Evolutionary conservation across 768 basidiomycete genomes (phyloP).

Genomic region (Tulasnella sp.): DNA sequence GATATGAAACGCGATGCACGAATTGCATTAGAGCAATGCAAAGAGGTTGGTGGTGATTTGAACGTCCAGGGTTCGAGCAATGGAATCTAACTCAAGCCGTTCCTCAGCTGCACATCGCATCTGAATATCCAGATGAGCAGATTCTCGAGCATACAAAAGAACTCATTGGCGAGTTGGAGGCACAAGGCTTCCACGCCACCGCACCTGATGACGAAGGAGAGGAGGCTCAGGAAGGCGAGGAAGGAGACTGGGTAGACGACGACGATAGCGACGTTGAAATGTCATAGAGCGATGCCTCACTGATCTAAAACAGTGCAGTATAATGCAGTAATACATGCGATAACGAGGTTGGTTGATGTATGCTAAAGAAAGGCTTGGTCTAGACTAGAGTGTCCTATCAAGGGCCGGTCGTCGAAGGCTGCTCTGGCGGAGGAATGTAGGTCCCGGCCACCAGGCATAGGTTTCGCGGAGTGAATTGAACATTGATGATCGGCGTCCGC

Average conservation of each 20-base stretch:
- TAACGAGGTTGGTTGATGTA: not conserved
- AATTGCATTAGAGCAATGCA: conserved; percentile 79
- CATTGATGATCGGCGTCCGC: conserved; percentile 85
- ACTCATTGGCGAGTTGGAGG: conserved; percentile 63
- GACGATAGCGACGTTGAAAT: conserved; percentile 49
- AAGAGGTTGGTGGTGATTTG: conserved; percentile 47
- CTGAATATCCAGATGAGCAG: conserved; percentile 71
- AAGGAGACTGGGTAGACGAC: conserved; percentile 56
- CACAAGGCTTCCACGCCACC: conserved; percentile 60
- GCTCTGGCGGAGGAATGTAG: conserved; percentile 48
- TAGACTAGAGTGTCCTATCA: not conserved
- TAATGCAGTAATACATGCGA: conserved; percentile 1
- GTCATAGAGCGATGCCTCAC: conserved; percentile 31
- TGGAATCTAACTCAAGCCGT: conserved; percentile 18
- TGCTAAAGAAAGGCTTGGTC: not conserved
- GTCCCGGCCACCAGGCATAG: conserved; percentile 83
- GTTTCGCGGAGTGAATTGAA: conserved; percentile 93
- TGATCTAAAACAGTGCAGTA: not conserved
- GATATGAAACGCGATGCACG: conserved; percentile 74
- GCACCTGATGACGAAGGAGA: conserved; percentile 43
- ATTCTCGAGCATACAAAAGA: conserved; percentile 72
- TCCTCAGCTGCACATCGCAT: conserved; percentile 61
- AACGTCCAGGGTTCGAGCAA: not conserved
- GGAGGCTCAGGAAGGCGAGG: conserved; percentile 51
- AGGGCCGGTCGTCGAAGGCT: not conserved